Percentiles rank a stretch among this genome's conserved stretches.
Evolutionary conservation across 2,329 filamentous ascomycete genomes (phyloP).

Genomic region (Akanthomyces dipterigenus): DNA sequence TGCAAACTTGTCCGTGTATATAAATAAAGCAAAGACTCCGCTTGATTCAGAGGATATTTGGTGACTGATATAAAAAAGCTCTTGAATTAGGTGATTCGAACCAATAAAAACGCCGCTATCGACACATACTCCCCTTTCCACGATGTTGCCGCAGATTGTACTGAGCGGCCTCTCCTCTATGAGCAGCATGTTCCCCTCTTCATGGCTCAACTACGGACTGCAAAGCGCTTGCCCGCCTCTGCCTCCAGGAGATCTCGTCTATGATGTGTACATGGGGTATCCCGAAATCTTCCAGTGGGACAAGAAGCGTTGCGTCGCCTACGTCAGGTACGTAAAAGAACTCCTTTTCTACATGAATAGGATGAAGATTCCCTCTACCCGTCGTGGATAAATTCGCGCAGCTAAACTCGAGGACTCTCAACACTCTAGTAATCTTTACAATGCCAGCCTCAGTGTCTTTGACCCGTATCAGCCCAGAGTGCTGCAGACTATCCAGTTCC

Average conservation of each 20-base stretch:
- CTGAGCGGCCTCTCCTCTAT: background rate
- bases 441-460: background rate
- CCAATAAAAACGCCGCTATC: no score
- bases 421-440: background rate
- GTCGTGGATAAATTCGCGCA: background rate
- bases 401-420: background rate
- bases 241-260: background rate
- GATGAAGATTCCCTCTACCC: no score
- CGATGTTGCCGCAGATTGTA: background rate
- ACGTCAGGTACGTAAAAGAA: slow-evolving; percentile 3
- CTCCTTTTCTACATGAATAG: no score
- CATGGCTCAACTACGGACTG: background rate
- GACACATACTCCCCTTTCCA: no score
- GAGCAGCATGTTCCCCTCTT: background rate
- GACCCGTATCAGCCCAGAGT: slow-evolving; percentile 7
- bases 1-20: no score
- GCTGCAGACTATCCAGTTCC: slow-evolving; percentile 3
- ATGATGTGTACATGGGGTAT: slow-evolving; percentile 9
- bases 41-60: no score
- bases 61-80: no score
- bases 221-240: background rate
- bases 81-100: no score
- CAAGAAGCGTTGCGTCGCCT: slow-evolving; percentile 12
- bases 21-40: no score
- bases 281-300: slow-evolving; percentile 12